Base-by-base conservation (phyloP, 495 filamentous ascomycete species). In the Annulohypoxylon moriforme region DNA sequence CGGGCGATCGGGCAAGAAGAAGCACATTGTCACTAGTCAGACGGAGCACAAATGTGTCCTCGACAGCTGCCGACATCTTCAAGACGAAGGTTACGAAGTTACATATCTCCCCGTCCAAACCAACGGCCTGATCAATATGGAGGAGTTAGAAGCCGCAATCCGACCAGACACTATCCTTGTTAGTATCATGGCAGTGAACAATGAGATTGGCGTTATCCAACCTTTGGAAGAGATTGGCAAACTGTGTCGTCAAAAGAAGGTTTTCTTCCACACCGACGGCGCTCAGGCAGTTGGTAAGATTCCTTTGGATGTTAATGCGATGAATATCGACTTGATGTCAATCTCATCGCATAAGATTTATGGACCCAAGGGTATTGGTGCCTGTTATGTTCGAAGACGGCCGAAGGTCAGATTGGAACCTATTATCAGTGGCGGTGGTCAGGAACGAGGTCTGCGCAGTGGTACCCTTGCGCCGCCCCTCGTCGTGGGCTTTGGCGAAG, bases 321-420 rank as follows among this genome's bases (percentile, higher is more conserved):
- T 95, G 92, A 95, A 97, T 78, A 90, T 98, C 60, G 96, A 99
- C 78, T 82, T 99, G 75, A 97, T 98, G 96, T 97, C 94, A 10
- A 97, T 99, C 47, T 98, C 96, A n/a, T 94, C 91, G 52, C 96
- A 99, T 83, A 99, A 99, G 84, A 96, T 99, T 67, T 99, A 99
- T 80, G 96, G 96, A 40, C 96, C 96, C 53, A 99, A 96, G 85
- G 96, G 96, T 42, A 93, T 99, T 33, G 96, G 96, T 64, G 96
- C 96, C 33, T 98, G 96, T 81, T 99, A 93, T 75, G 93, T 99
- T 24, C 90, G 96, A 68, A 88, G 96, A 78, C 87, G 96, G 47
- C 96, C 96, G 9, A 89, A 93, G 77, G 96, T 99, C 57, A 92
- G 96, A 79, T 84, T 99, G 49, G 96, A 99, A 57, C 96, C 96